Base-by-base conservation (phyloP, 192 early-diverging fungal genomes). In the Coemansia furcata region DNA sequence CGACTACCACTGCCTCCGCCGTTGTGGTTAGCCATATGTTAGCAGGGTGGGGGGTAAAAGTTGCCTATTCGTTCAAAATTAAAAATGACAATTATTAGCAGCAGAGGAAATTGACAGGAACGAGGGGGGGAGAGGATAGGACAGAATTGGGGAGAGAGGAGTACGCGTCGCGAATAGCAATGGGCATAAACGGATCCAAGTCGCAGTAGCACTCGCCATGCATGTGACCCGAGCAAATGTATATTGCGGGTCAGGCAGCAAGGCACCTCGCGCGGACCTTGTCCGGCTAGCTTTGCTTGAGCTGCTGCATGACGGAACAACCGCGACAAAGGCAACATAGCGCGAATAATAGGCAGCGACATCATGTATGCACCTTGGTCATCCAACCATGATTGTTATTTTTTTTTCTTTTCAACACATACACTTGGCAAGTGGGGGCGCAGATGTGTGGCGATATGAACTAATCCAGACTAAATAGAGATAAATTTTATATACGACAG, bases 21-120 rank as follows among this genome's bases (percentile, higher is more conserved):
- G 68, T 67, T 65, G 61, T 62, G 49, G 71, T 73, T 66, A 47
- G 79, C 67, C 79, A 82, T 82, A 19, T 65, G 37, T 37, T 33
- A 32, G 44, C 47, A 54, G 36, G 21, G 50, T 10, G 19, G 52
- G 36, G 3, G 15, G 54, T 15, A 37, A 19, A 21, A 23, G 68
- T 21, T 38, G 47, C 67, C 33, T 37, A 61, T 46, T 21, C n/a
- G n/a, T 43, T 50, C 21, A 55, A 4, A 32, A 70, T 8, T 46
- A 33, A 44, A 67, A 54, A 59, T 39, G 17, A 5, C 38, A 40
- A 61, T 61, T 21, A 60, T 61, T 23, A 47, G 46, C 30, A 33
- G 30, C 30, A 57, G 26, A 32, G 14, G 30, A 33, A n/a, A n/a
- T n/a, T 57, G 17, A 4, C 17, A 23, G 21, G 17, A n/a, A 15